Base-by-base conservation (phyloP, 306 rosid species). In the Castanea sativa region DNA sequence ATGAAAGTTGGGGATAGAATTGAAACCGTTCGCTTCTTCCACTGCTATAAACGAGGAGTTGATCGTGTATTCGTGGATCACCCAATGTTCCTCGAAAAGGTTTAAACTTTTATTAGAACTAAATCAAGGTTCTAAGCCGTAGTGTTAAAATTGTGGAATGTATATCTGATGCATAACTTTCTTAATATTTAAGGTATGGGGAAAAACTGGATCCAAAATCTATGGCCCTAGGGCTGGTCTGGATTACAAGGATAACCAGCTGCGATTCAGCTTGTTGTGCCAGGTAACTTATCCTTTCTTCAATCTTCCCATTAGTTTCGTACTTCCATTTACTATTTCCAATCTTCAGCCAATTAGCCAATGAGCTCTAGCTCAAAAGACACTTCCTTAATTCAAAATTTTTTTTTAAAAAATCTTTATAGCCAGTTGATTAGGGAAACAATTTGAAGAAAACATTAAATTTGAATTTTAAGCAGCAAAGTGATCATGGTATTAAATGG, bases 1-100 rank as follows among this genome's bases (percentile, higher is more conserved):
- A 18, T 90, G 30, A 76, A 85, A 87, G 87, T 89, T 16, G 90
- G 92, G 49, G 88, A 81, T 1, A 87, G 59, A 81, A 79, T 52
- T 14, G 95, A 92, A 76, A 90, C 52, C 13, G 95, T 92, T 53
- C 80, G 91, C 49, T 90, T 78, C 90, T 92, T 92, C 88, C 97
- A 92, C 75, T 86, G 91, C 89, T 88, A 81, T 85, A 92, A 89
- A 75, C 78, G 95, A 84, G 97, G 97, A 75, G 97, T 92, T 67
- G 97, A 92, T 83, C 95, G 95, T 55, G 89, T 92, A 23, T 92
- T 92, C 64, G 90, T 92, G 76, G 95, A 92, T 75, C 95, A 89
- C 75, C 93, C 97, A 3, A 18, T 73, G 74, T 90, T 92, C 81
- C 92, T 90, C 23, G 92, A 77, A 68, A 90, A 83, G 95, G 97